Evolutionary conservation across 306 rosid species (phyloP).

Genomic region (Inga laurina): DNA sequence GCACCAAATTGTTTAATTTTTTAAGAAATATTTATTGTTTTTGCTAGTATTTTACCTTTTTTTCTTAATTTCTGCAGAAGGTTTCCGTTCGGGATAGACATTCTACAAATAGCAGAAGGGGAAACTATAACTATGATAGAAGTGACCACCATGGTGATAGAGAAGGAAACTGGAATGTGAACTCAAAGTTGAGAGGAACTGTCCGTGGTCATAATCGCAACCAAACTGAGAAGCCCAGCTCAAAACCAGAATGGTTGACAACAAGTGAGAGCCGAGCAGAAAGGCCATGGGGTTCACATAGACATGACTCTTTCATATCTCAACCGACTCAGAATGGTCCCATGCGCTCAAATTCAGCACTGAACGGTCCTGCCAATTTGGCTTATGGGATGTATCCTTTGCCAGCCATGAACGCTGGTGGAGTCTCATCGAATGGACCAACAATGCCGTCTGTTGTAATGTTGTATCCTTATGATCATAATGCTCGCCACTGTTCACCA

Average conservation of each 20-base stretch:
- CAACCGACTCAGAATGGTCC: conserved; percentile 68
- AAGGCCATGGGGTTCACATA: conserved; percentile 65
- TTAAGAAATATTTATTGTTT: neutral
- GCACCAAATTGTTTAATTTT: neutral
- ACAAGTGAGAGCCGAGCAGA: conserved; percentile 61
- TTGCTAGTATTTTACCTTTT: conserved; percentile 5
- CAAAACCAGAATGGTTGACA: conserved; percentile 54
- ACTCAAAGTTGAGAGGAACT: conserved; percentile 57
- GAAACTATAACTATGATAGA: conserved; percentile 64
- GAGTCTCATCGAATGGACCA: conserved; percentile 64
- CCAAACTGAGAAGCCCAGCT: conserved; percentile 63
- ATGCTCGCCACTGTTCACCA: conserved; percentile 48
- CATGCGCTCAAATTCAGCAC: conserved; percentile 45
- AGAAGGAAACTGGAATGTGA: conserved; percentile 73
- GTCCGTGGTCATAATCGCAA: conserved; percentile 56
- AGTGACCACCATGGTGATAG: conserved; percentile 69
- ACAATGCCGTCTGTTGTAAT: conserved; percentile 66
- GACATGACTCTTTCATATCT: conserved; percentile 52
- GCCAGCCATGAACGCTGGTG: conserved; percentile 57
- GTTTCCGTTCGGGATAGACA: conserved; percentile 65
- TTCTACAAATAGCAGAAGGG: conserved; percentile 61
- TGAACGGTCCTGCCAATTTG: conserved; percentile 51
- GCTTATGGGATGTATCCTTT: conserved; percentile 63
- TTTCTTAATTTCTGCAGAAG: conserved; percentile 50
- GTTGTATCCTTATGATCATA: conserved; percentile 74